Evolutionary conservation across 1,139 yeast species (phyloP), one percentile per base, ranked within the genome.

Genomic region (Magnusiomyces clavatus): DNA sequence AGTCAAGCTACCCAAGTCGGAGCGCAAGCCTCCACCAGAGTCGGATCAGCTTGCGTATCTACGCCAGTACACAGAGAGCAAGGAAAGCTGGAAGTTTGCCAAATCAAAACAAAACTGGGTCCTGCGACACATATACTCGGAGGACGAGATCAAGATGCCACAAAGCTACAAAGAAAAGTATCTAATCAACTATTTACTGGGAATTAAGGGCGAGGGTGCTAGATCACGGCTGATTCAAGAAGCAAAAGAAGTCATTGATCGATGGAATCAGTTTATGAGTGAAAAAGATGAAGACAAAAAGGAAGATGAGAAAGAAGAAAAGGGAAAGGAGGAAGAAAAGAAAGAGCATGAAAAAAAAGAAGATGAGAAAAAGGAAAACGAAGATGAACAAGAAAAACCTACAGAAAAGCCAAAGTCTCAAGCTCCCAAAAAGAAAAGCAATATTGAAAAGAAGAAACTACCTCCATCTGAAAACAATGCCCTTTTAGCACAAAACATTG

Each of bases 51-150:
- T 86, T 49, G 80, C 76, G 1, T 90, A 90, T 63, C 69, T 90
- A 60, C 77, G 81, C 54, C 87, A 81, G 53, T 90, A 79, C 62
- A 71, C 73, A 24, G 73, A 76, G 10, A 88, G 83, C 59, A 75
- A 73, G 54, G 77, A 70, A 0, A 74, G 77, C 36, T 90, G 97
- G 97, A 90, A 89, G 69, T 90, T 90, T 65, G 85, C 95, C 54
- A 90, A 90, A 64, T 95, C 86, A 70, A 89, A 90, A 60, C 97
- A 90, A 66, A 89, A 88, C 64, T 90, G 97, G 97, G 75, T 90
- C 49, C 69, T 89, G 57, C 84, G 83, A 62, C 83, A 88, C 67
- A 70, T 86, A 47, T 76, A 74, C 56, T 16, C 17, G 17, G 24
- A 39, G 6, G 14, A 35, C 17, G 13, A 13, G 8, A 44, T n/a